phyloP scores from a whole-genome alignment of 2,329 filamentous ascomycete genomes.

The Colletotrichum chrysophilum region DNA sequence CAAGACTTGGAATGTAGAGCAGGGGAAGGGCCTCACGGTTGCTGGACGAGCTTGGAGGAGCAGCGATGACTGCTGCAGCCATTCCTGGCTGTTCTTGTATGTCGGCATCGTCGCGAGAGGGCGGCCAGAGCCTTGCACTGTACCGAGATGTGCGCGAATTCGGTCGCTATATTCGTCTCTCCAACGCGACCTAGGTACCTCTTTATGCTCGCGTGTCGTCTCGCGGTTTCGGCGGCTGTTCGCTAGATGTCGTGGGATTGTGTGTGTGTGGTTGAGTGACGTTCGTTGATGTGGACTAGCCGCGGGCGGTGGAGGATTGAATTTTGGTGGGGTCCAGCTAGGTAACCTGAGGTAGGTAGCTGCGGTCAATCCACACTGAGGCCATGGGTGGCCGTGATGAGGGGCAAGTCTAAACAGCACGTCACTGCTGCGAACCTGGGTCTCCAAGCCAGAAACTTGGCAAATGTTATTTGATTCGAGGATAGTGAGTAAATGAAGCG shows the following conservation, averaged over 20 bases:
- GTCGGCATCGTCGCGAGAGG: conserved; percentile 71
- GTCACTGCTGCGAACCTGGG: not conserved
- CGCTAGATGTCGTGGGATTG: not conserved
- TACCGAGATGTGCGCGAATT: not conserved
- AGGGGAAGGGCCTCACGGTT: conserved; percentile 65
- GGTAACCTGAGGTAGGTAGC: not conserved
- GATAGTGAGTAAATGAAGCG: not conserved
- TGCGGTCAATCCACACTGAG: not conserved
- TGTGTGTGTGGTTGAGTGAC: not conserved
- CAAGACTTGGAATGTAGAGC: not conserved
- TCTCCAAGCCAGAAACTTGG: not conserved
- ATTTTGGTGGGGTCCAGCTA: conserved; percentile 11
- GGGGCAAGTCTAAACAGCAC: not conserved
- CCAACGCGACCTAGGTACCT: not conserved
- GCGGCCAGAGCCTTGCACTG: not conserved
- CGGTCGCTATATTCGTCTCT: not conserved
- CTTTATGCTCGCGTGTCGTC: not conserved
- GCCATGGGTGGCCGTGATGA: not conserved
- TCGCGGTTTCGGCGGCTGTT: not conserved
- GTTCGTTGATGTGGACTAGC: not conserved
- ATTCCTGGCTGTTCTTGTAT: conserved; percentile 84
- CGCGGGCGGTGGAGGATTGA: not conserved
- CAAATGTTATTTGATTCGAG: not conserved
- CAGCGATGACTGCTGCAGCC: conserved; percentile 85
- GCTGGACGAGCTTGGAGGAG: conserved; percentile 86